Evolutionary conservation across 2,329 filamentous ascomycete genomes (phyloP).

Genomic region (Lojkania enalia): DNA sequence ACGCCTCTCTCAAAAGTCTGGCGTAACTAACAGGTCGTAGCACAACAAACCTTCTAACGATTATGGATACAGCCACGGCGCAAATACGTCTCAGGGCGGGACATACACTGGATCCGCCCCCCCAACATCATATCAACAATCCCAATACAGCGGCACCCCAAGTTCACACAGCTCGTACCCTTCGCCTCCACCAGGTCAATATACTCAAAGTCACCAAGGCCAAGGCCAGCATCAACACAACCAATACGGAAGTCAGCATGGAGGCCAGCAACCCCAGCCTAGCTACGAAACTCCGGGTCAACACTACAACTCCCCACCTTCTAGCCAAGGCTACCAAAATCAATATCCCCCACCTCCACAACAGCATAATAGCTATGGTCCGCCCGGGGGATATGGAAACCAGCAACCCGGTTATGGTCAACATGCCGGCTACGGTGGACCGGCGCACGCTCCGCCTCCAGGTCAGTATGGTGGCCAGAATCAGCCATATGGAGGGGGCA

Average conservation of each 20-base stretch:
- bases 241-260: constrained; percentile 19
- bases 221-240: constrained; percentile 21
- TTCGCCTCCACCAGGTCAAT: constrained; percentile 8
- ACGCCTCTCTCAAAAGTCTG: neutral
- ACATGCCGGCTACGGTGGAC: constrained; percentile 37
- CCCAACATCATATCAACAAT: constrained; percentile 61
- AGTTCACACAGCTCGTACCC: constrained; percentile 24
- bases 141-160: constrained; percentile 22
- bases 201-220: constrained; percentile 5
- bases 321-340: constrained; percentile 24
- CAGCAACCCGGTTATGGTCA: constrained; percentile 14
- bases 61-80: constrained; percentile 62
- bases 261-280: neutral
- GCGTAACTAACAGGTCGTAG: constrained; percentile 17
- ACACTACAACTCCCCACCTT: neutral
- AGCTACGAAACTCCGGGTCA: neutral
- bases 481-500: constrained; percentile 27
- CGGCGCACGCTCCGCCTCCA: constrained; percentile 17
- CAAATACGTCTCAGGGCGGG: constrained; percentile 52
- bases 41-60: constrained; percentile 49
- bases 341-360: neutral
- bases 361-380: constrained; percentile 6
- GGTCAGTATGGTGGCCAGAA: constrained; percentile 20
- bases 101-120: constrained; percentile 67
- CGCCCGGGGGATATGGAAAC: constrained; percentile 21